Evolutionary conservation across 352 stramenopile species (phyloP).

Genomic region (Phytopythium delawarense): DNA sequence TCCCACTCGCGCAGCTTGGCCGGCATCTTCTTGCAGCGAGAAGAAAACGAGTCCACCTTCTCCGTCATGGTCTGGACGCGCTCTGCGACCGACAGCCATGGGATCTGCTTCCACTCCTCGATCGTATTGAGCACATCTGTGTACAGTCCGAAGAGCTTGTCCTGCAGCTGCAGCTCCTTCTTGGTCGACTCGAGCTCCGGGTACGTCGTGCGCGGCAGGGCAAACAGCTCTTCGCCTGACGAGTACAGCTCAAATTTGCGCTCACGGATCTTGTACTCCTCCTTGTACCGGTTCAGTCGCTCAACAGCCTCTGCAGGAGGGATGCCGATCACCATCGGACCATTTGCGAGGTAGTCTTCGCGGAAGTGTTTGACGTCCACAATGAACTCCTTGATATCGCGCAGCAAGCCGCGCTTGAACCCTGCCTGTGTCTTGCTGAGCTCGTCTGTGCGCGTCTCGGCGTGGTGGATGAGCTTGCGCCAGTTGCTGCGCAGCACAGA

Average conservation of each 20-base stretch:
- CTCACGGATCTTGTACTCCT: constrained; percentile 97
- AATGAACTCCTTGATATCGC: constrained; percentile 96
- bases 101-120: constrained; percentile 96
- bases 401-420: constrained; percentile 95
- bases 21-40: constrained; percentile 97
- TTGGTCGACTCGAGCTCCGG: constrained; percentile 95
- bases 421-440: constrained; percentile 93
- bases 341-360: constrained; percentile 95
- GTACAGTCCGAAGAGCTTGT: constrained; percentile 96
- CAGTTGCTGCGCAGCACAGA: constrained; percentile 96
- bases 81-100: constrained; percentile 93
- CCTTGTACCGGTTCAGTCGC: constrained; percentile 96
- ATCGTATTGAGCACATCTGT: constrained; percentile 96
- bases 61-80: constrained; percentile 95
- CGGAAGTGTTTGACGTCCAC: constrained; percentile 95
- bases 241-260: constrained; percentile 97
- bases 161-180: constrained; percentile 95
- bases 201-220: constrained; percentile 94
- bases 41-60: constrained; percentile 95
- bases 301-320: constrained; percentile 95
- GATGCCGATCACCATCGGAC: constrained; percentile 97
- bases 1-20: constrained; percentile 95
- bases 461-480: constrained; percentile 96
- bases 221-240: constrained; percentile 97
- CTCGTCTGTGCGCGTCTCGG: constrained; percentile 93